Percentiles rank a stretch among this genome's conserved stretches.
Evolutionary conservation across 306 rosid genomes (phyloP).

Genomic region (Abrus pulchellus): DNA sequence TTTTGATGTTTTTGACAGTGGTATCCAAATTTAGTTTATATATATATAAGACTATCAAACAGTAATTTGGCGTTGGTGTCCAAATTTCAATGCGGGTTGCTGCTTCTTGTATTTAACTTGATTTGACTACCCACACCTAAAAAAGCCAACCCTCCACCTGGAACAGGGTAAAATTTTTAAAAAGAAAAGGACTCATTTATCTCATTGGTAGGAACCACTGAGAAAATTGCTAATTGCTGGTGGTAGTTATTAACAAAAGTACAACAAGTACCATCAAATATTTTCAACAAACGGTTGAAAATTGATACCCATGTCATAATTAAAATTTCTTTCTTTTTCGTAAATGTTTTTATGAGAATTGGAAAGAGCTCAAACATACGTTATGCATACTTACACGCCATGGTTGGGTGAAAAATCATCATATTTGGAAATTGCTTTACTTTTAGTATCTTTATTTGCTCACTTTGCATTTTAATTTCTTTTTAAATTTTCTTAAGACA

Average conservation of each 20-base stretch:
- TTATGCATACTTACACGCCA: background rate
- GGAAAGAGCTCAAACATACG: background rate
- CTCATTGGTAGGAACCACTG: background rate
- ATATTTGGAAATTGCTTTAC: background rate
- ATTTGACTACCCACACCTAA: conserved; percentile 5
- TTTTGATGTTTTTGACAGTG: background rate
- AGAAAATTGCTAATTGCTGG: conserved; percentile 29
- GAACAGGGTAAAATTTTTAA: background rate
- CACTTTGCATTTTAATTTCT: background rate
- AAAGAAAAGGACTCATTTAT: background rate
- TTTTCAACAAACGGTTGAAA: conserved; percentile 26
- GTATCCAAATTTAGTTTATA: background rate
- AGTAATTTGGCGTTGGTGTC: background rate
- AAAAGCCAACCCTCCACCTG: conserved; percentile 16
- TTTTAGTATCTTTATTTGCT: background rate
- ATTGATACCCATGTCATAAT: conserved; percentile 18
- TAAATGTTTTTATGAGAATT: background rate
- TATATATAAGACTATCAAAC: background rate
- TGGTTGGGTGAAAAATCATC: background rate
- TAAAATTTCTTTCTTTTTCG: background rate
- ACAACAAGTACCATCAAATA: conserved; percentile 41
- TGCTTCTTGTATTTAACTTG: conserved; percentile 34
- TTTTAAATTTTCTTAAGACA: background rate
- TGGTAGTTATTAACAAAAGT: conserved; percentile 41
- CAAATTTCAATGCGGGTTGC: conserved; percentile 14